These are phyloP conservation scores for Rhynchospora tenuis DNA, from an alignment of 176 grass and related monocot genomes.

Conservation along the genomic window DNA sequence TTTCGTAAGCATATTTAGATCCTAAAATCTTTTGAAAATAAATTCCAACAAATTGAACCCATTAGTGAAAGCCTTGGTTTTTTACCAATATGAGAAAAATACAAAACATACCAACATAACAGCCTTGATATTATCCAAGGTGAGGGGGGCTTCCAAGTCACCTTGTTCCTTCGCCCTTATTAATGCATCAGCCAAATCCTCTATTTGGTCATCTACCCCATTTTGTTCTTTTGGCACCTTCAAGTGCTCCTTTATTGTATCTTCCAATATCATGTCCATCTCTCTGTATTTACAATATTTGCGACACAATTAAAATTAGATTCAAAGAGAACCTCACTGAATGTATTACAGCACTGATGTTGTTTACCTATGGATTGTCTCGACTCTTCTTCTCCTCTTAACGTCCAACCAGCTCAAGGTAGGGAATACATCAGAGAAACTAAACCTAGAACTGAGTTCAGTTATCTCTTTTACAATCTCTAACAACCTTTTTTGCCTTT, in stretches of 20 bases:
- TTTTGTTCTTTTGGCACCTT: neutral
- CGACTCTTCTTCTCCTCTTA: neutral
- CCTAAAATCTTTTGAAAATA: neutral
- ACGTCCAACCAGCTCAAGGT: constrained; percentile 14
- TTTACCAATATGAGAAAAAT: neutral
- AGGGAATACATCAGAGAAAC: constrained; percentile 35
- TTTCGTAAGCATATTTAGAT: neutral
- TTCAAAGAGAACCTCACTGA: no score
- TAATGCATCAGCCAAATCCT: constrained; percentile 55
- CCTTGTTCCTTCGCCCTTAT: constrained; percentile 40
- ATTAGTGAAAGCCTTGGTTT: neutral
- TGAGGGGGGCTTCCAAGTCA: constrained; percentile 33
- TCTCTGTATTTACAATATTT: neutral
- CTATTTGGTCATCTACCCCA: constrained; percentile 23
- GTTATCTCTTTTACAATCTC: neutral
- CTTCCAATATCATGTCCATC: constrained; percentile 20
- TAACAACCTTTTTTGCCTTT: constrained; percentile 18
- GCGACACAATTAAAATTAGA: no score
- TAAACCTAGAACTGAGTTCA: constrained; percentile 21
- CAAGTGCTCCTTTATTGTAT: constrained; percentile 27
- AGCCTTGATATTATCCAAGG: constrained; percentile 40
- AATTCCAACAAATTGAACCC: neutral
- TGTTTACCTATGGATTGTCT: neutral
- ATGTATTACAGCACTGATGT: no score
- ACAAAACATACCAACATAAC: constrained; percentile 32